Evolutionary conservation across 2,329 filamentous ascomycete genomes (phyloP), one percentile per base, ranked within the genome.

Genomic region (Neopestalotiopsis clavispora): DNA sequence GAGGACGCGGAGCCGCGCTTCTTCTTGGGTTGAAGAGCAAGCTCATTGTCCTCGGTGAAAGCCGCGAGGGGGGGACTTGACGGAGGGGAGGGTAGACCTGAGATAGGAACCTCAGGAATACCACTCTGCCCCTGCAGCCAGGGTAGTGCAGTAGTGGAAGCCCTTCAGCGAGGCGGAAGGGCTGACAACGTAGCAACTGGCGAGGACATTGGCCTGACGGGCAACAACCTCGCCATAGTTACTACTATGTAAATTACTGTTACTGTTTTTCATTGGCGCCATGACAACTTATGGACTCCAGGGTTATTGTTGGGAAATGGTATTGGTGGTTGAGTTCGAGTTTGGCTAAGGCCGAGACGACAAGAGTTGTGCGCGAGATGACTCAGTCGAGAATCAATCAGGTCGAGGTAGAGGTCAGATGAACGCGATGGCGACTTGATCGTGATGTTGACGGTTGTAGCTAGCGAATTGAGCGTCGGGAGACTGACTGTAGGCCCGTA

Each of bases 111-210:
- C 92, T 95, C 93, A 95, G 93, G 93, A 92, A 94, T 93, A 94
- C 93, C 93, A 95, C 93, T 94, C 91, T 84, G 91, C 91, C 90
- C 92, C 91, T 88, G 91, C 88, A 85, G 90, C 92, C 89, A 90
- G 89, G 86, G 93, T 95, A 93, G 94, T 95, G 90, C 92, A 97
- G 90, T 97, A 97, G 86, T 97, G 94, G 85, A 96, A 92, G 81
- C 93, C 93, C 81, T 91, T 91, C 77, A 97, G 87, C 79, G 85
- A 87, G 81, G 90, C 87, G 75, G 90, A 87, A 78, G 85, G 85
- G 83, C 95, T 90, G 82, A 95, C 93, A 77, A 93, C 86, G 85
- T 97, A 98, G 89, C 94, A 97, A 82, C 91, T 95, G 84, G 95
- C 94, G 85, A 95, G 91, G 83, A 96, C 91, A 81, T 92, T 92